These are phyloP conservation scores for Mortierella sp. DNA, from an alignment of 371 early-diverging fungal species.

Conservation along the genomic window DNA sequence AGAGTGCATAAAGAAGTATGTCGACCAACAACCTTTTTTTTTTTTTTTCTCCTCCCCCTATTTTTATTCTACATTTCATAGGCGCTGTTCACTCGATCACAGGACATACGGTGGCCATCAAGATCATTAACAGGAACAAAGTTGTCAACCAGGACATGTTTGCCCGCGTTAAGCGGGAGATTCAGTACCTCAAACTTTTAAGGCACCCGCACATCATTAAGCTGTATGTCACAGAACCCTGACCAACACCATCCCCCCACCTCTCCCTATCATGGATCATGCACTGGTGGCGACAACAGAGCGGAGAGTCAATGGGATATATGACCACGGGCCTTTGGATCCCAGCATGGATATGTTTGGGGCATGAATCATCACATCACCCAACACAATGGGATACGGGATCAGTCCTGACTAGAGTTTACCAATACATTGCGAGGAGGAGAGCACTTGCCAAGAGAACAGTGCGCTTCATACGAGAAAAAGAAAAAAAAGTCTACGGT, in stretches of 20 bases:
- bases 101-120: conserved; percentile 95
- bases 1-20: too few relatives aligned
- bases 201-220: conserved; percentile 98
- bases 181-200: conserved; percentile 94
- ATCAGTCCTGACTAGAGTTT: too few relatives aligned
- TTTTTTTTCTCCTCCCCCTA: not conserved
- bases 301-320: not conserved
- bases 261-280: not conserved
- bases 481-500: too few relatives aligned
- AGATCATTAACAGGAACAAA: conserved; percentile 91
- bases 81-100: conserved; percentile 95
- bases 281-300: not conserved
- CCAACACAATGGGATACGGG: too few relatives aligned
- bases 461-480: too few relatives aligned
- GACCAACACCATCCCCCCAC: not conserved
- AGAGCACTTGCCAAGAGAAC: too few relatives aligned
- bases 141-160: conserved; percentile 95
- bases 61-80: conserved; percentile 45
- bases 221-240: conserved; percentile 71
- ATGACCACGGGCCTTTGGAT: not conserved
- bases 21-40: not conserved
- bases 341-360: too few relatives aligned
- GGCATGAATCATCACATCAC: too few relatives aligned
- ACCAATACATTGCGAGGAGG: too few relatives aligned
- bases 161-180: conserved; percentile 95